Percentiles rank a stretch among this genome's conserved stretches.
Conservation (phyloP, 2,329 filamentous ascomycete species). For the Aspergillus quadrilineatus region DNA sequence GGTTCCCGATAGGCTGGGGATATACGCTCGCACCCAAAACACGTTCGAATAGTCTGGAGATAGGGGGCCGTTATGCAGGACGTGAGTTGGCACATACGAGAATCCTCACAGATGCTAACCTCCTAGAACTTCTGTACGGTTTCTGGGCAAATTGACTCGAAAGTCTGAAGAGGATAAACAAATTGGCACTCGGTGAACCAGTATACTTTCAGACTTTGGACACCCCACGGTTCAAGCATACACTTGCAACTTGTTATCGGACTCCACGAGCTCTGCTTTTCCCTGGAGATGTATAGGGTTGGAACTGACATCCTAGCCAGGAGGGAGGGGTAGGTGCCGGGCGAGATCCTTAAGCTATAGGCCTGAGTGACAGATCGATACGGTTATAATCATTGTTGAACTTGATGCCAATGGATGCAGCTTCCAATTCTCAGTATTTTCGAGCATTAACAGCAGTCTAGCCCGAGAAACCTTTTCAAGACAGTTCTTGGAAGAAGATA, state of each 20-base stretch:
- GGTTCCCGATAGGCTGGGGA: neutral
- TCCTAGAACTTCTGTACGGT: neutral
- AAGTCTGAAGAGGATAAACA: neutral
- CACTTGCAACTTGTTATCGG: neutral
- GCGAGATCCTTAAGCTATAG: neutral
- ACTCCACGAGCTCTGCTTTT: neutral
- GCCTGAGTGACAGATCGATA: neutral
- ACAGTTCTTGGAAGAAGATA: neutral
- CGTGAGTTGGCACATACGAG: neutral
- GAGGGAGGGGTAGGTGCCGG: neutral
- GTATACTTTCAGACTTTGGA: neutral
- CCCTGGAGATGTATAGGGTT: neutral
- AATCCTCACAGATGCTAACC: neutral
- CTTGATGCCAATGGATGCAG: neutral
- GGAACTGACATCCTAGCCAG: neutral
- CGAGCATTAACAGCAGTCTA: neutral
- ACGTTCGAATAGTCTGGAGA: neutral
- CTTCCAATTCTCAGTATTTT: neutral
- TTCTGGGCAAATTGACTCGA: constrained; percentile 1
- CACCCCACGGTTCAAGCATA: neutral
- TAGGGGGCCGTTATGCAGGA: constrained; percentile 3
- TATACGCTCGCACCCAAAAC: constrained; percentile 3
- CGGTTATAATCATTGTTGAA: too few relatives aligned
- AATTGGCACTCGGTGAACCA: neutral
- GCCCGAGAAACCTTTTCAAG: neutral